phyloP scores from a whole-genome alignment of 2,329 filamentous ascomycete species.

The Xylariales sp. region DNA sequence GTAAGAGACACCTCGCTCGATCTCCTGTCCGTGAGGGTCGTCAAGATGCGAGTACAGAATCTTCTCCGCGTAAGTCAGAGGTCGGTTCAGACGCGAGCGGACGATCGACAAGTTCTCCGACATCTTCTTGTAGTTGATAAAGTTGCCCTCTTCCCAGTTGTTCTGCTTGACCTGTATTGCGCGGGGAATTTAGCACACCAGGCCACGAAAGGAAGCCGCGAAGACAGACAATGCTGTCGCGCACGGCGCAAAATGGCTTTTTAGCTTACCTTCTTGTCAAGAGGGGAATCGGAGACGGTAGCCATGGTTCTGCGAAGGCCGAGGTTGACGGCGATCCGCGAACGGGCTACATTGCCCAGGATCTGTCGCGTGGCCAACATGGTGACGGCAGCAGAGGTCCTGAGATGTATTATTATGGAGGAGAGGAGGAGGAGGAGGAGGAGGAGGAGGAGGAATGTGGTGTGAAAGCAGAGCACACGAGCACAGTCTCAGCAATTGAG shows the following conservation, averaged over 20 bases:
- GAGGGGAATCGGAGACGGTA: constrained; percentile 84
- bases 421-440: background rate
- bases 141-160: constrained; percentile 95
- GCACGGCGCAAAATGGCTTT: constrained; percentile 50
- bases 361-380: constrained; percentile 80
- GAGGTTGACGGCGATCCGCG: constrained; percentile 66
- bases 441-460: constrained; percentile 9
- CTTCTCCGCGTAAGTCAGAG: constrained; percentile 97
- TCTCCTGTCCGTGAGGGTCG: constrained; percentile 94
- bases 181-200: constrained; percentile 45
- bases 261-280: constrained; percentile 91
- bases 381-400: constrained; percentile 54
- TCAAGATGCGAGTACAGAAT: constrained; percentile 99
- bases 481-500: constrained; percentile 51
- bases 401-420: constrained; percentile 38
- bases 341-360: constrained; percentile 72
- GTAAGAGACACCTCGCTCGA: constrained; percentile 95
- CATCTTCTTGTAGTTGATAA: constrained; percentile 99
- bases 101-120: constrained; percentile 95
- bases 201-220: no score
- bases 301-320: constrained; percentile 78
- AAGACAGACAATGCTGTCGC: background rate
- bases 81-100: constrained; percentile 87
- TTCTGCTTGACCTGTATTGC: constrained; percentile 82
- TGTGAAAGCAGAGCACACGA: constrained; percentile 29